phyloP scores from a whole-genome alignment of 371 early-diverging fungal genomes.

The Mucor lusitanicus region DNA sequence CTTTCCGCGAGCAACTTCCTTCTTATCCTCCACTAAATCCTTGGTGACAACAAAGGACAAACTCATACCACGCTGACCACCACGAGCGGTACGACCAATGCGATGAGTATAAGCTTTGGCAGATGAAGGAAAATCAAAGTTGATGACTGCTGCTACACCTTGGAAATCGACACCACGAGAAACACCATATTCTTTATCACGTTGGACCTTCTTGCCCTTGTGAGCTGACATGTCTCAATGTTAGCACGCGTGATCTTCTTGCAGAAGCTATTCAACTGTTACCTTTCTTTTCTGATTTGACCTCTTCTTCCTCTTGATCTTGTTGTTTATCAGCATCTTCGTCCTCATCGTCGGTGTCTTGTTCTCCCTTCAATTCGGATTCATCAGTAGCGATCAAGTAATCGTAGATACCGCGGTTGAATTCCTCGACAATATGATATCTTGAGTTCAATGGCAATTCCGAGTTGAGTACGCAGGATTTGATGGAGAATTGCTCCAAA shows the following conservation, averaged over 20 bases:
- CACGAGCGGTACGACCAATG: constrained; percentile 96
- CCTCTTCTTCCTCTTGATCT: constrained; percentile 29
- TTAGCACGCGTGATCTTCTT: neutral
- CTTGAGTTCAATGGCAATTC: constrained; percentile 92
- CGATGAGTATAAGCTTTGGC: constrained; percentile 95
- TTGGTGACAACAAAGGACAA: constrained; percentile 79
- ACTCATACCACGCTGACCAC: constrained; percentile 88
- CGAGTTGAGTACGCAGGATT: constrained; percentile 88
- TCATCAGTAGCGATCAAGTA: constrained; percentile 96
- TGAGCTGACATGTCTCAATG: constrained; percentile 22
- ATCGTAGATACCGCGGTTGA: constrained; percentile 96
- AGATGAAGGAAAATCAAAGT: constrained; percentile 96
- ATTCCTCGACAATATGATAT: constrained; percentile 95
- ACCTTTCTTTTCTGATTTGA: constrained; percentile 18
- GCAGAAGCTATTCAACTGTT: constrained; percentile 3
- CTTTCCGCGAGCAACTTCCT: constrained; percentile 40
- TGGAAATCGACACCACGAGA: constrained; percentile 98
- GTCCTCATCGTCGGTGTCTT: constrained; percentile 63
- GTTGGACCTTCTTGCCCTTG: constrained; percentile 50
- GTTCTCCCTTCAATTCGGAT: constrained; percentile 70
- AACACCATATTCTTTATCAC: constrained; percentile 92
- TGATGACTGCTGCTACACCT: constrained; percentile 92
- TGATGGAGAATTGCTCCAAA: constrained; percentile 94
- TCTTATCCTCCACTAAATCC: constrained; percentile 36
- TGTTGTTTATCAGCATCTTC: constrained; percentile 39